Evolutionary conservation across 1,139 yeast genomes (phyloP).

Genomic region (Magnusiomyces fungicola): DNA sequence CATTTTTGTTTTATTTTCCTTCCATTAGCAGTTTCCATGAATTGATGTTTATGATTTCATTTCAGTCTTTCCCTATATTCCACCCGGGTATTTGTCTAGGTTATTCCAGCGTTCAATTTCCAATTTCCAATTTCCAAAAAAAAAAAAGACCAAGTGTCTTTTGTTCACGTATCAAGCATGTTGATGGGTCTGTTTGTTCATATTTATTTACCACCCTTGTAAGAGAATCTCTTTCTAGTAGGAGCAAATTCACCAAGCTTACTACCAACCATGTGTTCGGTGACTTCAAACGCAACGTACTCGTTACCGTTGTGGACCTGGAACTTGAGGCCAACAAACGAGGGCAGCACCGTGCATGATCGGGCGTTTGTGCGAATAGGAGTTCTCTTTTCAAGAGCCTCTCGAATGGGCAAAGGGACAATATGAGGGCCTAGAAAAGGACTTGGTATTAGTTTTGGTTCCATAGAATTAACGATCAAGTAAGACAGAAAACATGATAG

Average conservation of each 20-base stretch:
- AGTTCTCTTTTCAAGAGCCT: conserved; percentile 70
- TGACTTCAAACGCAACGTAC: conserved; percentile 78
- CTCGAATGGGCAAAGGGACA: conserved; percentile 84
- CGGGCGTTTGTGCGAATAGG: conserved; percentile 94
- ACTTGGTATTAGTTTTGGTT: not conserved
- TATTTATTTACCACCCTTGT: conserved; percentile 46
- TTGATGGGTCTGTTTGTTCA: not conserved
- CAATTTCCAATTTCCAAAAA: too few species aligned
- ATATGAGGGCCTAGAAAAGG: conserved; percentile 67
- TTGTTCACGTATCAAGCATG: too few species aligned
- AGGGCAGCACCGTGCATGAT: conserved; percentile 88
- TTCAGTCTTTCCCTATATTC: too few species aligned
- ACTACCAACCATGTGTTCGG: conserved; percentile 97
- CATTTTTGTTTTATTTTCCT: too few species aligned
- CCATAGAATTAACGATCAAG: not conserved
- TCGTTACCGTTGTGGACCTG: conserved; percentile 96
- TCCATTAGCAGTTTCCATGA: too few species aligned
- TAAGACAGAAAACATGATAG: not conserved
- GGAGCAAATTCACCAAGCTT: conserved; percentile 94
- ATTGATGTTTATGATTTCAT: too few species aligned
- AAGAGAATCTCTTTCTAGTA: conserved; percentile 79
- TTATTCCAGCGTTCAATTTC: too few species aligned
- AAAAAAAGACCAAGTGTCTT: too few species aligned
- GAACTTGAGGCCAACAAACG: conserved; percentile 87
- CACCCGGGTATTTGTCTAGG: too few species aligned